Evolutionary conservation across 306 rosid species (phyloP).

Genomic region (Elaeagnus macrophylla): DNA sequence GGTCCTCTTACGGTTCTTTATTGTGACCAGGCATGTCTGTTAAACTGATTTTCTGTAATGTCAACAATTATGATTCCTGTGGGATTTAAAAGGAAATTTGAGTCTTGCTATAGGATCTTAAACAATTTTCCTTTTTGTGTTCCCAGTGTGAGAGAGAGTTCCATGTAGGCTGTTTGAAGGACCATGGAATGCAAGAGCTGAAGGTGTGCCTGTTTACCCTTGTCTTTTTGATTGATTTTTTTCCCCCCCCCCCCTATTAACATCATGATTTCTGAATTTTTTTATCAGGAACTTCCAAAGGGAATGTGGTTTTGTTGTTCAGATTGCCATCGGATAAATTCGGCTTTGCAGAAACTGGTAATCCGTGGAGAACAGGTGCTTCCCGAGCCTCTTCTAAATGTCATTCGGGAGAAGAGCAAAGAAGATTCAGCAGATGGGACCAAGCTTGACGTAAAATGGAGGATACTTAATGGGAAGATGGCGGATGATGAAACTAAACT

Average conservation of each 20-base stretch:
- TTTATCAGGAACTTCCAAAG: conserved; percentile 54
- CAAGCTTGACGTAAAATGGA: conserved; percentile 57
- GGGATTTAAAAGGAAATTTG: too few relatives aligned
- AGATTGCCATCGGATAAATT: conserved; percentile 35
- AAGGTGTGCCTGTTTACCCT: conserved; percentile 32
- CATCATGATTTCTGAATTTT: neutral
- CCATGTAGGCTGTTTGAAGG: conserved; percentile 74
- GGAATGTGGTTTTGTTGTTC: conserved; percentile 68
- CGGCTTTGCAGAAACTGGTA: conserved; percentile 41
- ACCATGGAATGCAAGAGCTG: conserved; percentile 42
- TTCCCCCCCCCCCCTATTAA: too few relatives aligned
- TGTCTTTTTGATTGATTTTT: neutral
- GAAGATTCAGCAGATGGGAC: conserved; percentile 22
- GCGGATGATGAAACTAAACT: conserved; percentile 27
- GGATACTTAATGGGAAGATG: conserved; percentile 54
- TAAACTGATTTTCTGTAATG: neutral
- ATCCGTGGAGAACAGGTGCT: conserved; percentile 39
- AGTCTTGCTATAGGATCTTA: neutral
- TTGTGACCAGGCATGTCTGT: conserved; percentile 61
- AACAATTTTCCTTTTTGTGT: neutral
- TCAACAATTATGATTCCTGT: neutral
- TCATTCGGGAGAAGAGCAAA: conserved; percentile 31
- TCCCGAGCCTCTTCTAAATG: conserved; percentile 35
- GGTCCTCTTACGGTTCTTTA: conserved; percentile 64
- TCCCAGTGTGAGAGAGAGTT: conserved; percentile 73